Conservation (phyloP, 495 filamentous ascomycete genomes). For the Penicillium chermesinum region DNA sequence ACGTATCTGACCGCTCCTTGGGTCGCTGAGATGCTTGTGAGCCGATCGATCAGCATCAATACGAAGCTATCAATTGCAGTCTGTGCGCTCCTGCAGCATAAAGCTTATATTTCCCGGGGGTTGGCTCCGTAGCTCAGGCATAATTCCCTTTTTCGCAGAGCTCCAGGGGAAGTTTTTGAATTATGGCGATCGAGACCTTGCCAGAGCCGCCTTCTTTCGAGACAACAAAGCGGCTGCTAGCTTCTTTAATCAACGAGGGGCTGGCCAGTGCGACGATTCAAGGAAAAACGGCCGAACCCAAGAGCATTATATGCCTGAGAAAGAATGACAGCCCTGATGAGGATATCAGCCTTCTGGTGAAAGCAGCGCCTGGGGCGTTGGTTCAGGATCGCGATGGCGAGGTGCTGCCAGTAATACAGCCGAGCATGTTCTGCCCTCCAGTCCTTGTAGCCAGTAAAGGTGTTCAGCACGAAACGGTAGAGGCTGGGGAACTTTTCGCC, state of each 20-base stretch:
- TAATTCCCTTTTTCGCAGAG: no score
- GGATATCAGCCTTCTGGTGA: neutral
- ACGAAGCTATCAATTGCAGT: no score
- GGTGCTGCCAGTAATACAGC: constrained; percentile 2
- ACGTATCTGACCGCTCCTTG: no score
- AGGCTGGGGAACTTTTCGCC: neutral
- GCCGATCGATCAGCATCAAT: no score
- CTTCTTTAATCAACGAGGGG: constrained; percentile 9
- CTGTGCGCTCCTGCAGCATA: no score
- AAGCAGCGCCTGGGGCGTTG: neutral
- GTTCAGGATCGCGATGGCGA: constrained; percentile 1
- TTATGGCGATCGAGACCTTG: neutral
- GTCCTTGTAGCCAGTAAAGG: neutral
- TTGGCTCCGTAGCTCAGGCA: no score
- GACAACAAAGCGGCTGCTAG: constrained; percentile 10
- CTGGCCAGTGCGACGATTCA: neutral
- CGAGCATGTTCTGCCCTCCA: constrained; percentile 2
- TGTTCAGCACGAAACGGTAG: constrained; percentile 21
- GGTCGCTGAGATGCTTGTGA: no score
- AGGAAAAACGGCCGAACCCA: neutral
- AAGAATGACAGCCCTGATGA: neutral
- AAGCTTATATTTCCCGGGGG: no score
- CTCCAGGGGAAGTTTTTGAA: no score
- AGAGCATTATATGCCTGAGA: neutral
- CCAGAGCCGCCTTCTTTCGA: constrained; percentile 1